Evolutionary conservation across 2,329 filamentous ascomycete genomes (phyloP).

Genomic region (Colletotrichum cuscutae): DNA sequence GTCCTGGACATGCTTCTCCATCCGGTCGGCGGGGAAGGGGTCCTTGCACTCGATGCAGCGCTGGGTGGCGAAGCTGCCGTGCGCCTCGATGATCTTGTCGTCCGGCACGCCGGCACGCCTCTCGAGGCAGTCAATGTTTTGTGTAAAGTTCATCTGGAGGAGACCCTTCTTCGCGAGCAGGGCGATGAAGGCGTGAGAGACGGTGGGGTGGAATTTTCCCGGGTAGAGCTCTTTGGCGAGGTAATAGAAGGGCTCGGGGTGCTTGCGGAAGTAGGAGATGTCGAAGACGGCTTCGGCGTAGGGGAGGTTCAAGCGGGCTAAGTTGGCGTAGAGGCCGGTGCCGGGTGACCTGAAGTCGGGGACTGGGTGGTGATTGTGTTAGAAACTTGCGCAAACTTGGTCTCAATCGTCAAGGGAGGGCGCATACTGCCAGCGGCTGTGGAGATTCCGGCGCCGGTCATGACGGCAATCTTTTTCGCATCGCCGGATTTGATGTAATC

Average conservation of each 20-base stretch:
- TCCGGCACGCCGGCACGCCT: slow-evolving; percentile 84
- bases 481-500: slow-evolving; percentile 78
- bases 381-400: slow-evolving; percentile 2
- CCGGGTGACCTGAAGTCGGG: slow-evolving; percentile 95
- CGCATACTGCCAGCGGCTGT: slow-evolving; percentile 72
- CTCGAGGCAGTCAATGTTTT: slow-evolving; percentile 98
- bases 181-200: slow-evolving; percentile 89
- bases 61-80: slow-evolving; percentile 93
- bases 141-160: slow-evolving; percentile 89
- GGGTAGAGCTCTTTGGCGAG: slow-evolving; percentile 93
- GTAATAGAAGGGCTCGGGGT: slow-evolving; percentile 91
- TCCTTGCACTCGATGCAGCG: slow-evolving; percentile 89
- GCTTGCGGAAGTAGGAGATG: slow-evolving; percentile 85
- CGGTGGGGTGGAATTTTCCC: slow-evolving; percentile 86
- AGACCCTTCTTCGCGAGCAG: slow-evolving; percentile 83
- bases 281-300: slow-evolving; percentile 95
- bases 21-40: slow-evolving; percentile 76
- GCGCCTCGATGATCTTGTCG: slow-evolving; percentile 88
- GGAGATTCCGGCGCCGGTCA: slow-evolving; percentile 92
- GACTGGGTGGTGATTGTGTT: slow-evolving; percentile 62
- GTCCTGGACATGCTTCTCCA: slow-evolving; percentile 74
- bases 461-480: slow-evolving; percentile 79
- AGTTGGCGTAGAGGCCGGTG: slow-evolving; percentile 93
- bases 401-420: slow-evolving; percentile 1
- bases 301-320: slow-evolving; percentile 85